These are phyloP conservation scores for Malassezia sp. DNA, from an alignment of 1,284 basidiomycete genomes.

Conservation along the genomic window DNA sequence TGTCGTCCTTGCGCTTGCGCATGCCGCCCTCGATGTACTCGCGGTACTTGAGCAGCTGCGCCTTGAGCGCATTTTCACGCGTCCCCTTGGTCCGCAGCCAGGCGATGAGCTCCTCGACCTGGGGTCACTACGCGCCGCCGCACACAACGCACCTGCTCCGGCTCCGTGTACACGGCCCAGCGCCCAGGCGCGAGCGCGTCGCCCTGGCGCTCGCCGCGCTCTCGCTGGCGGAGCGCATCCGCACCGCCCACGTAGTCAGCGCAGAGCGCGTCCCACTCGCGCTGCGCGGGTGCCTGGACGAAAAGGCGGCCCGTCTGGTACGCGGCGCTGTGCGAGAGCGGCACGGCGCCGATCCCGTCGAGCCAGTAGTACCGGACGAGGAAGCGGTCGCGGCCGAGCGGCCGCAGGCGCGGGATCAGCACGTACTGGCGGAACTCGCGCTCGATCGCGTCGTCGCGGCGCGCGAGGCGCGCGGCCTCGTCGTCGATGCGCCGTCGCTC, in stretches of 20 bases:
- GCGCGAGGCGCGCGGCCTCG: slow-evolving; percentile 67
- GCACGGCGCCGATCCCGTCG: slow-evolving; percentile 79
- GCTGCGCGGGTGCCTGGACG: slow-evolving; percentile 72
- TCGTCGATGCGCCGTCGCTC: slow-evolving; percentile 51
- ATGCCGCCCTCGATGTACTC: slow-evolving; percentile 71
- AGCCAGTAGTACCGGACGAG: slow-evolving; percentile 96
- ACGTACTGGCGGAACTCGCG: slow-evolving; percentile 79
- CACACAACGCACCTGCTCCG: slow-evolving; percentile 83
- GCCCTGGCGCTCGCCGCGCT: slow-evolving; percentile 62
- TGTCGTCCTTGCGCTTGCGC: slow-evolving; percentile 27
- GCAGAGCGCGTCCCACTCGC: slow-evolving; percentile 42
- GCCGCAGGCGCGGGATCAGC: slow-evolving; percentile 69
- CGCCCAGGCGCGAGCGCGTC: slow-evolving; percentile 57
- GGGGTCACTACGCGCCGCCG: slow-evolving; percentile 52
- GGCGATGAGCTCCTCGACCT: slow-evolving; percentile 65
- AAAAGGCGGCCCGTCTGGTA: slow-evolving; percentile 82
- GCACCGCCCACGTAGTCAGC: slow-evolving; percentile 49
- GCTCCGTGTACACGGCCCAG: slow-evolving; percentile 82
- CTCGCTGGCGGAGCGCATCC: slow-evolving; percentile 35
- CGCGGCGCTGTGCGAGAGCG: slow-evolving; percentile 54
- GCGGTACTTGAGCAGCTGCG: slow-evolving; percentile 69
- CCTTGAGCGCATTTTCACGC: slow-evolving; percentile 72
- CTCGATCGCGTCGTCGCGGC: slow-evolving; percentile 72
- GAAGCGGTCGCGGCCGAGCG: slow-evolving; percentile 81
- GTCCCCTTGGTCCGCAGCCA: slow-evolving; percentile 88